phyloP scores from a whole-genome alignment of 208 protist species.

The Trypanosoma platydactyli region DNA sequence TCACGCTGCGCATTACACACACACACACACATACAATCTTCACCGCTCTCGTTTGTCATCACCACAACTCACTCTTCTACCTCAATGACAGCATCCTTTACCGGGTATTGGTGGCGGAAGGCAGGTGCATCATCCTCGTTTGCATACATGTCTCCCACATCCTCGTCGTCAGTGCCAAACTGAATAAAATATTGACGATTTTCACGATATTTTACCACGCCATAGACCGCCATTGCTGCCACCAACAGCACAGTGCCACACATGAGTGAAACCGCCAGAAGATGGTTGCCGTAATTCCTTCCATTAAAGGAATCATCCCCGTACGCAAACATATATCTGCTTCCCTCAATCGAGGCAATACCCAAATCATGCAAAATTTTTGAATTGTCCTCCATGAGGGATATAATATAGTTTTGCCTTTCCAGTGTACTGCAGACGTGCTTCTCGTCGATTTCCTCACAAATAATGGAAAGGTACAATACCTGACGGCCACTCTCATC shows the following conservation, averaged over 20 bases:
- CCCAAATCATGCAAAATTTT: slow-evolving; percentile 15
- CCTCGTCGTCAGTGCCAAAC: slow-evolving; percentile 66
- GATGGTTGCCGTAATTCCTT: slow-evolving; percentile 1
- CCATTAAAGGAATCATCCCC: slow-evolving; percentile 35
- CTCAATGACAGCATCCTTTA: slow-evolving; percentile 72
- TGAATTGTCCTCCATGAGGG: slow-evolving; percentile 25
- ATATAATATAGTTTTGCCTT: slow-evolving; percentile 61
- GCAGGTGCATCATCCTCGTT: not conserved
- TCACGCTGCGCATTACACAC: no score
- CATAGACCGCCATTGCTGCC: slow-evolving; percentile 42
- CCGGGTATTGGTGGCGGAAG: not conserved
- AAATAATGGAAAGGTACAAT: slow-evolving; percentile 58
- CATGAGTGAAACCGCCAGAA: slow-evolving; percentile 29
- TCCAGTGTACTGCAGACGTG: slow-evolving; percentile 48
- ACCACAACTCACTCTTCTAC: slow-evolving; percentile 37
- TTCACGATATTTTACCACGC: slow-evolving; percentile 66
- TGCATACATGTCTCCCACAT: slow-evolving; percentile 85
- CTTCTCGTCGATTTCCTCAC: slow-evolving; percentile 37
- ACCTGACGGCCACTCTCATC: slow-evolving; percentile 32
- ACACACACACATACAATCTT: no score
- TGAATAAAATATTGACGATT: slow-evolving; percentile 73
- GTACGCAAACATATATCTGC: slow-evolving; percentile 34
- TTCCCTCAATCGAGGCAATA: slow-evolving; percentile 32
- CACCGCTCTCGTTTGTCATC: no score
- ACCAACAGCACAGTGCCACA: slow-evolving; percentile 34